A percentile compares a stretch with the other conserved stretches of the same genome.
Evolutionary conservation across 768 basidiomycete genomes (phyloP).

Genomic region (Hericium erinaceus): DNA sequence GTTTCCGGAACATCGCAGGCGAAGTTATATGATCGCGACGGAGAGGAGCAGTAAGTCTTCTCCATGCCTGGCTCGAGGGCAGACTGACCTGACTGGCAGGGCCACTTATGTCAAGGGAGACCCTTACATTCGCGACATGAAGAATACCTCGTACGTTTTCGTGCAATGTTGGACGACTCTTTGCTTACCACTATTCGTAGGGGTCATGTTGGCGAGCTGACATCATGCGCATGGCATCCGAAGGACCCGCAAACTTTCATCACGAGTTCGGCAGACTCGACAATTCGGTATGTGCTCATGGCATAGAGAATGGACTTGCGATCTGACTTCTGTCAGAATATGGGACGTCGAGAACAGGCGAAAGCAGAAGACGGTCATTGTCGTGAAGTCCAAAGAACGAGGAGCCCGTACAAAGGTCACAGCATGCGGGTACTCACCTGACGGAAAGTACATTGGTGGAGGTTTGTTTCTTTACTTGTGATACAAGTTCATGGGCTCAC

Average conservation of each 20-base stretch:
- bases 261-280: slow-evolving; percentile 92
- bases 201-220: slow-evolving; percentile 90
- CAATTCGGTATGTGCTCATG: slow-evolving; percentile 57
- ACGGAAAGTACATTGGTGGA: slow-evolving; percentile 85
- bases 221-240: slow-evolving; percentile 90
- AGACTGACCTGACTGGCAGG: slow-evolving; percentile 48
- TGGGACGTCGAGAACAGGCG: slow-evolving; percentile 92
- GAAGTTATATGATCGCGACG: slow-evolving; percentile 86
- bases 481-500: not conserved
- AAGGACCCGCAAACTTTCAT: slow-evolving; percentile 77
- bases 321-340: slow-evolving; percentile 45
- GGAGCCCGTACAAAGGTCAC: slow-evolving; percentile 91
- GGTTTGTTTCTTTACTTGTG: slow-evolving; percentile 40
- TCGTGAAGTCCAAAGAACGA: slow-evolving; percentile 92
- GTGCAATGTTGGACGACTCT: not conserved
- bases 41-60: slow-evolving; percentile 76
- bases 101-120: slow-evolving; percentile 88
- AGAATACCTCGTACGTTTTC: slow-evolving; percentile 79
- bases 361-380: slow-evolving; percentile 93
- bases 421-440: slow-evolving; percentile 76
- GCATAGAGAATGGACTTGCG: not conserved
- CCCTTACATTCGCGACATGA: slow-evolving; percentile 97
- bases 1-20: slow-evolving; percentile 84
- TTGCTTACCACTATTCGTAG: slow-evolving; percentile 30
- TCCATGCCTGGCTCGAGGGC: slow-evolving; percentile 20